A percentile compares a stretch with the other conserved stretches of the same genome.
Evolutionary conservation across 352 stramenopile genomes (phyloP).

Genomic region (Phytophthora podocarpi): DNA sequence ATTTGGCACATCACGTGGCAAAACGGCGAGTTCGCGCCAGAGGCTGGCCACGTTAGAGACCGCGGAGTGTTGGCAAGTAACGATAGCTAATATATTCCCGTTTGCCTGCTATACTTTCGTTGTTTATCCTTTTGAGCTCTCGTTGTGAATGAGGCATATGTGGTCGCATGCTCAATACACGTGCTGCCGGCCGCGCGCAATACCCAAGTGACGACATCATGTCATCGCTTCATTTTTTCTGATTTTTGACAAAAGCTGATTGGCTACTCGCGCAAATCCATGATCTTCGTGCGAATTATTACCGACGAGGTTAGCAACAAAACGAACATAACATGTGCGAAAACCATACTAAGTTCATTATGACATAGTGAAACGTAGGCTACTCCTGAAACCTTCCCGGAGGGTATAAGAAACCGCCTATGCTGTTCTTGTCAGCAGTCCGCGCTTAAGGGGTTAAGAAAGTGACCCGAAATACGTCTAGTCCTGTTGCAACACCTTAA

Average conservation of each 20-base stretch:
- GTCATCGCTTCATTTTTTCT: too few species aligned
- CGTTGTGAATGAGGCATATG: neutral
- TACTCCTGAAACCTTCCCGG: neutral
- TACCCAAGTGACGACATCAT: too few species aligned
- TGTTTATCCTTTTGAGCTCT: neutral
- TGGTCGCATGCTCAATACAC: neutral
- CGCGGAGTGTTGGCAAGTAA: neutral
- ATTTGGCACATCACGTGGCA: conserved; percentile 25
- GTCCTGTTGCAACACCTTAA: too few species aligned
- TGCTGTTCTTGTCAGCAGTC: neutral
- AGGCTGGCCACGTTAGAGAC: neutral
- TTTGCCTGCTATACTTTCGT: too few species aligned
- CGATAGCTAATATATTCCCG: neutral
- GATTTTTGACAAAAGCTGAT: too few species aligned
- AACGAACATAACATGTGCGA: neutral
- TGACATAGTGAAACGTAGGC: neutral
- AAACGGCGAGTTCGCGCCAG: conserved; percentile 15
- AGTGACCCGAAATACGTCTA: too few species aligned
- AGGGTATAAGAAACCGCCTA: neutral
- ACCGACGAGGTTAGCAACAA: neutral
- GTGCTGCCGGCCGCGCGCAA: too few species aligned
- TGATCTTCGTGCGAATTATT: neutral
- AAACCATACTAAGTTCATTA: neutral
- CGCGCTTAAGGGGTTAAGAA: neutral
- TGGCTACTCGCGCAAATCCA: too few species aligned